phyloP scores from a whole-genome alignment of 1,284 basidiomycete genomes.

The Heliocybe sulcata region DNA sequence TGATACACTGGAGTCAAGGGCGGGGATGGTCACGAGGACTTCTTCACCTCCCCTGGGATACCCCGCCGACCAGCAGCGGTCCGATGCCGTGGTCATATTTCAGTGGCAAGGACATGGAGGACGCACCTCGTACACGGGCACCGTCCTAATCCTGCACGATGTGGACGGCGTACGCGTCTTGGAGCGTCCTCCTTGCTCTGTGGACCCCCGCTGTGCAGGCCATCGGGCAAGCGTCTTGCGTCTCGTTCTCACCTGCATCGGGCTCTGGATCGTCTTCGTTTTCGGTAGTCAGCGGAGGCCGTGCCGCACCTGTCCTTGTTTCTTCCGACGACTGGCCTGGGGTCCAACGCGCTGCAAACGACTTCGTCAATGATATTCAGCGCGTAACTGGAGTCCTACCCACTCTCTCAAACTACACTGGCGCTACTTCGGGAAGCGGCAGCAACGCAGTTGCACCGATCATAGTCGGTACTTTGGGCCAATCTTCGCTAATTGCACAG shows the following conservation, averaged over 20 bases:
- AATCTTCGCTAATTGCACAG: constrained; percentile 48
- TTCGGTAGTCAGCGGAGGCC: constrained; percentile 34
- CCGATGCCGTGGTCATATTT: not conserved
- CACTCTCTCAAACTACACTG: constrained; percentile 37
- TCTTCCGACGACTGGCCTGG: constrained; percentile 56
- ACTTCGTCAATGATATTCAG: constrained; percentile 56
- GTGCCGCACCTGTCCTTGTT: constrained; percentile 41
- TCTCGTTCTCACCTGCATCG: constrained; percentile 19
- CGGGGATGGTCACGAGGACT: not conserved
- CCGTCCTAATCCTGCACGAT: not conserved
- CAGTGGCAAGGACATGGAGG: not conserved
- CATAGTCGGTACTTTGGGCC: constrained; percentile 60
- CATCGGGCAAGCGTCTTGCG: constrained; percentile 26
- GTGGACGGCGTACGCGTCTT: not conserved
- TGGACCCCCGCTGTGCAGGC: constrained; percentile 14
- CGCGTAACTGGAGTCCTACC: constrained; percentile 49
- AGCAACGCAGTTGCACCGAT: constrained; percentile 30
- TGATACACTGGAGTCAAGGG: not conserved
- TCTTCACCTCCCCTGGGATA: not conserved
- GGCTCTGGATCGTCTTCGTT: constrained; percentile 20
- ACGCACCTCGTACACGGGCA: not conserved
- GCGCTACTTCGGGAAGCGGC: constrained; percentile 14
- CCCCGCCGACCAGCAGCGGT: not conserved
- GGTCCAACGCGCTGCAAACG: constrained; percentile 53
- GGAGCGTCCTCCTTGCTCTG: constrained; percentile 7